A percentile compares a stretch with the other conserved stretches of the same genome.
These are phyloP conservation scores for Bolboschoenoplectus hybrid DNA, from an alignment of 202 grass and related monocot species.

Conservation along the genomic window DNA sequence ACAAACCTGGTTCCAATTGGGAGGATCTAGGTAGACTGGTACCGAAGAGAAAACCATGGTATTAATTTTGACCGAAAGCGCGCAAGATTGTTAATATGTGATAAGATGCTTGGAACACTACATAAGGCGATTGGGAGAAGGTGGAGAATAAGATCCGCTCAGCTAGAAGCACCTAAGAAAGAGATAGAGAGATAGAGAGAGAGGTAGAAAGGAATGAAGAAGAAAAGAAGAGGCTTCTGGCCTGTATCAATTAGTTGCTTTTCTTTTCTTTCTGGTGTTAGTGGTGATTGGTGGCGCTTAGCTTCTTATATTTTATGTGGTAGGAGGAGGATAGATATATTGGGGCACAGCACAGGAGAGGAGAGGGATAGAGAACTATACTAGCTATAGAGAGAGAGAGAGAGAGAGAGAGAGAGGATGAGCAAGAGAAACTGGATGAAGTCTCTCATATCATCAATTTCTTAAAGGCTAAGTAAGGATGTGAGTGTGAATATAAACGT, in stretches of 20 bases:
- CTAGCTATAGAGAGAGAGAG: too few relatives aligned
- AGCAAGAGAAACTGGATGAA: not conserved
- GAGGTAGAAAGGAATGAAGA: conserved; percentile 26
- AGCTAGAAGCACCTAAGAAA: conserved; percentile 31
- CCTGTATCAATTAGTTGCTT: not conserved
- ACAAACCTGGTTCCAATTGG: conserved; percentile 92
- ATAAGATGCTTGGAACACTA: conserved; percentile 41
- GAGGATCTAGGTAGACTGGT: conserved; percentile 84
- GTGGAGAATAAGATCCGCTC: conserved; percentile 65
- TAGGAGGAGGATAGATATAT: not conserved
- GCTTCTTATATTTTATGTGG: conserved; percentile 23
- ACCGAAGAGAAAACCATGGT: conserved; percentile 98
- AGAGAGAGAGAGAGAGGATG: conserved; percentile 25
- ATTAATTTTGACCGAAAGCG: conserved; percentile 51
- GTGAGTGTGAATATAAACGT: not conserved
- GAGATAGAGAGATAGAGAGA: conserved; percentile 31
- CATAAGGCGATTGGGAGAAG: conserved; percentile 38
- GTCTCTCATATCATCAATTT: not conserved
- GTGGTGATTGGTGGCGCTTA: conserved; percentile 2
- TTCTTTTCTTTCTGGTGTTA: not conserved
- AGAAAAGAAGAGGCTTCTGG: conserved; percentile 30
- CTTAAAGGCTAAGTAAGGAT: not conserved
- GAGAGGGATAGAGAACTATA: too few relatives aligned
- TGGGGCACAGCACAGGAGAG: too few relatives aligned
- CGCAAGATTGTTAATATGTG: conserved; percentile 47